These are phyloP conservation scores for Fusarium sp. DNA, from an alignment of 2,329 filamentous ascomycete genomes.

Conservation along the genomic window DNA sequence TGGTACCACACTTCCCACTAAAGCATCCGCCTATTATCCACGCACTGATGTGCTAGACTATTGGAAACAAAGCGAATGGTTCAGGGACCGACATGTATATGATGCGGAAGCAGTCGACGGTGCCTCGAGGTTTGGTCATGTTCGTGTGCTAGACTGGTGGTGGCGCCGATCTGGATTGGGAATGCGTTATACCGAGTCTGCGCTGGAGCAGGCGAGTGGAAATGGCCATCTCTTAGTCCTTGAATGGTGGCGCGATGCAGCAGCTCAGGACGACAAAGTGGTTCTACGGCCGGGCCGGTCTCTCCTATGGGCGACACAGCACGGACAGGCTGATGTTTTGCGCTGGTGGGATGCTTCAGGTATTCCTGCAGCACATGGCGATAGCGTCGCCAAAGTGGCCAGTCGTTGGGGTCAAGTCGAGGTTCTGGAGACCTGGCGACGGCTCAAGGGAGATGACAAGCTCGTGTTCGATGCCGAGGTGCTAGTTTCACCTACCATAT, in stretches of 20 bases:
- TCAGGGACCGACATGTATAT: conserved; percentile 84
- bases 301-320: conserved; percentile 84
- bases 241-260: conserved; percentile 90
- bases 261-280: conserved; percentile 67
- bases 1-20: conserved; percentile 85
- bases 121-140: conserved; percentile 85
- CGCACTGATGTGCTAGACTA: conserved; percentile 88
- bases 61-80: conserved; percentile 87
- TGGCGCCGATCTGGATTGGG: conserved; percentile 80
- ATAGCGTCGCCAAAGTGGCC: conserved; percentile 85
- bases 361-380: conserved; percentile 82
- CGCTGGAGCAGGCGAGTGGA: conserved; percentile 87
- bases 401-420: conserved; percentile 86
- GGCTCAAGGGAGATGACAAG: conserved; percentile 71
- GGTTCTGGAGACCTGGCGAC: conserved; percentile 85
- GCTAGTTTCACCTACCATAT: conserved; percentile 86
- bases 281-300: conserved; percentile 85
- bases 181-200: conserved; percentile 86
- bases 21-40: conserved; percentile 88
- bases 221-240: conserved; percentile 88
- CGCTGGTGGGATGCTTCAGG: conserved; percentile 89
- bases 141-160: conserved; percentile 93
- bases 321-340: conserved; percentile 80
- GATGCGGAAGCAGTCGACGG: conserved; percentile 86
- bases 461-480: conserved; percentile 86